A percentile compares a stretch with the other conserved stretches of the same genome.
Conservation (phyloP, 1,284 basidiomycete species). For the Heterobasidion occidentale region DNA sequence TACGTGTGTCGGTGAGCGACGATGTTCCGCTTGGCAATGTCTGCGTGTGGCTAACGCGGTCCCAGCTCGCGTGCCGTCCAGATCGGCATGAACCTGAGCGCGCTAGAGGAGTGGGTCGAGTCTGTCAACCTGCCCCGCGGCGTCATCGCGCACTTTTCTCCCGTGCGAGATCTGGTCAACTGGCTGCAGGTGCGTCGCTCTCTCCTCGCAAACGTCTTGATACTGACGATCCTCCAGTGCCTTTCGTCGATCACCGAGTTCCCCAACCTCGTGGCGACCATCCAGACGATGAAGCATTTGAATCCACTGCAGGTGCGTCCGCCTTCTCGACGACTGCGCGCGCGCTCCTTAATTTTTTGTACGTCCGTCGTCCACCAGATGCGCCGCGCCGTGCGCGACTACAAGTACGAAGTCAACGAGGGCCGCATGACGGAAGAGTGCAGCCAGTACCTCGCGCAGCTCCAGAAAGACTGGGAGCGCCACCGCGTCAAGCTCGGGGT, state of each 20-base stretch:
- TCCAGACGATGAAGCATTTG: constrained; percentile 79
- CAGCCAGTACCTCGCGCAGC: constrained; percentile 84
- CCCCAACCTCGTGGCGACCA: constrained; percentile 80
- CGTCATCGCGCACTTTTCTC: constrained; percentile 75
- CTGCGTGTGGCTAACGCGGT: constrained; percentile 2
- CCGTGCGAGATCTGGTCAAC: constrained; percentile 78
- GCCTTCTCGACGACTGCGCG: neutral
- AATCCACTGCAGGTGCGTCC: constrained; percentile 80
- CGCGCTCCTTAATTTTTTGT: neutral
- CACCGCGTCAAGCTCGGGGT: constrained; percentile 78
- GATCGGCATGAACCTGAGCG: constrained; percentile 82
- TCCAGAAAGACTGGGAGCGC: constrained; percentile 95
- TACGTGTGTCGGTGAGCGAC: constrained; percentile 76
- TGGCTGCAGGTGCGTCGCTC: constrained; percentile 70
- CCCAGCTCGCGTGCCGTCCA: constrained; percentile 78
- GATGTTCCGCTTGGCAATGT: constrained; percentile 2
- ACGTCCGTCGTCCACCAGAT: constrained; percentile 42
- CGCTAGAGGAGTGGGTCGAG: constrained; percentile 89
- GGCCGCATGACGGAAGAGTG: constrained; percentile 92
- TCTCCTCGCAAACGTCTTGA: constrained; percentile 3
- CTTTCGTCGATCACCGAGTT: constrained; percentile 84
- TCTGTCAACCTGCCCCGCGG: constrained; percentile 75
- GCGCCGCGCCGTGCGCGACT: constrained; percentile 88
- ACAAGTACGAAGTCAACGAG: constrained; percentile 93
- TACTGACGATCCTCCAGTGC: constrained; percentile 40